Evolutionary conservation across 2,329 filamentous ascomycete genomes (phyloP).

Genomic region (Microascus cirrosus): DNA sequence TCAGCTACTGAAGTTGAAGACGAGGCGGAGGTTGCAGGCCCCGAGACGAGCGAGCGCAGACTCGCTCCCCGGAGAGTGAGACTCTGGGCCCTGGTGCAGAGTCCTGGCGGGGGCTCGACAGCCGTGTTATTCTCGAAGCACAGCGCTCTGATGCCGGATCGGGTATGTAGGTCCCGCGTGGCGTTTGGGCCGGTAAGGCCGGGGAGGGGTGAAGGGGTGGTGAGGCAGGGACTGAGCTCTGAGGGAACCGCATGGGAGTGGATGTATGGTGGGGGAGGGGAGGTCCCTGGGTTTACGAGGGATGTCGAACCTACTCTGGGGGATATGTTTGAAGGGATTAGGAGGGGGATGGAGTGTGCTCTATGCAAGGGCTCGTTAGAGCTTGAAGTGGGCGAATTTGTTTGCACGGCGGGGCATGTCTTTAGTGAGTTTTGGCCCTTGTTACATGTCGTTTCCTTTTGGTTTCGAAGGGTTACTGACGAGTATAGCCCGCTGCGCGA

Average conservation of each 20-base stretch:
- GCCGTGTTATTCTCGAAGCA: conserved; percentile 39
- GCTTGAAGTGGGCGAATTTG: conserved; percentile 20
- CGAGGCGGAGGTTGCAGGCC: conserved; percentile 12
- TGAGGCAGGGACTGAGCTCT: conserved; percentile 27
- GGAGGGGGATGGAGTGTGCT: background rate
- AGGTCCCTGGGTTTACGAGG: conserved; percentile 28
- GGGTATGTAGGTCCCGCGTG: conserved; percentile 23
- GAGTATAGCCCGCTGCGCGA: conserved; percentile 35
- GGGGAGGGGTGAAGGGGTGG: background rate
- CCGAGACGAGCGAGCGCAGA: conserved; percentile 15
- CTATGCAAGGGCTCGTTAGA: conserved; percentile 28
- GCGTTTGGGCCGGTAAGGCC: conserved; percentile 18
- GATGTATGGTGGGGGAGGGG: conserved; percentile 43
- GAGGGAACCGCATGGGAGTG: conserved; percentile 46
- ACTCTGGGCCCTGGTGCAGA: conserved; percentile 40
- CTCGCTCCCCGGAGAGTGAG: conserved; percentile 33
- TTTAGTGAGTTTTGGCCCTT: conserved; percentile 22
- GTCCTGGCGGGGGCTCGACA: conserved; percentile 38
- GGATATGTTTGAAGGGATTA: background rate
- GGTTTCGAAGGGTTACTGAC: background rate
- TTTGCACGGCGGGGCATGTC: conserved; percentile 25
- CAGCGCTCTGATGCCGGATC: conserved; percentile 34
- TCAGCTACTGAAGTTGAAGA: conserved; percentile 5
- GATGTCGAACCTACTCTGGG: conserved; percentile 7
- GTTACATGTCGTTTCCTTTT: background rate